These are phyloP conservation scores for Fusarium pilosicola DNA, from an alignment of 2,329 filamentous ascomycete genomes.

Conservation along the genomic window DNA sequence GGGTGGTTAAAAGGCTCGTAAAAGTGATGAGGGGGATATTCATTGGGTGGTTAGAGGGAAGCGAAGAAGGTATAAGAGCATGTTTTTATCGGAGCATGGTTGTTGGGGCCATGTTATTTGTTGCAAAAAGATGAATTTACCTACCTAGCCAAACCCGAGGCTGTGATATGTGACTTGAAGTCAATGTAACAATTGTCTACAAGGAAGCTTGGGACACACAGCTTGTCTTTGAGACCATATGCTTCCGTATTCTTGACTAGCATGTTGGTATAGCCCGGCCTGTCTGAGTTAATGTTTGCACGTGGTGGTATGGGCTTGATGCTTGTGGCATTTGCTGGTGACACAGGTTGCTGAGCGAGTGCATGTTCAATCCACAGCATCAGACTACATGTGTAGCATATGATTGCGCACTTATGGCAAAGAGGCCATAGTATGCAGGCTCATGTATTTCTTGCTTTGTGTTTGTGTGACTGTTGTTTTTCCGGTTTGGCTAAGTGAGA, in stretches of 20 bases:
- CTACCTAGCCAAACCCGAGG: not conserved
- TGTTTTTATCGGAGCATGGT: conserved; percentile 34
- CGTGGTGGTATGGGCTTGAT: not conserved
- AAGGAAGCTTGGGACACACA: not conserved
- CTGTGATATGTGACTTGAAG: not conserved
- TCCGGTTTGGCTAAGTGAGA: not conserved
- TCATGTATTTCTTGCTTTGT: not conserved
- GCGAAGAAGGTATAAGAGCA: conserved; percentile 36
- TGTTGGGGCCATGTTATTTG: conserved; percentile 27
- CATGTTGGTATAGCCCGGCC: not conserved
- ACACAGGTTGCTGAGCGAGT: not conserved
- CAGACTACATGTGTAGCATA: too few species aligned
- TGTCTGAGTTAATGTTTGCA: not conserved
- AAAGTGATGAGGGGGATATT: conserved; percentile 7
- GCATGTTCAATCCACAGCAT: not conserved
- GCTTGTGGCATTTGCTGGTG: not conserved
- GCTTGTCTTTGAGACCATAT: not conserved
- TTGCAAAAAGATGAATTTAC: conserved; percentile 30
- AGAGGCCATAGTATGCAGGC: not conserved
- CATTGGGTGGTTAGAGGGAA: conserved; percentile 30
- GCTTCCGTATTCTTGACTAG: rapidly evolving
- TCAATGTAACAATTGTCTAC: not conserved
- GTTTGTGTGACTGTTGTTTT: not conserved
- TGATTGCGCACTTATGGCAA: not conserved
- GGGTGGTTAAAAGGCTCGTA: not conserved